Conservation (phyloP, 495 filamentous ascomycete species). For the Darksidea phi region DNA sequence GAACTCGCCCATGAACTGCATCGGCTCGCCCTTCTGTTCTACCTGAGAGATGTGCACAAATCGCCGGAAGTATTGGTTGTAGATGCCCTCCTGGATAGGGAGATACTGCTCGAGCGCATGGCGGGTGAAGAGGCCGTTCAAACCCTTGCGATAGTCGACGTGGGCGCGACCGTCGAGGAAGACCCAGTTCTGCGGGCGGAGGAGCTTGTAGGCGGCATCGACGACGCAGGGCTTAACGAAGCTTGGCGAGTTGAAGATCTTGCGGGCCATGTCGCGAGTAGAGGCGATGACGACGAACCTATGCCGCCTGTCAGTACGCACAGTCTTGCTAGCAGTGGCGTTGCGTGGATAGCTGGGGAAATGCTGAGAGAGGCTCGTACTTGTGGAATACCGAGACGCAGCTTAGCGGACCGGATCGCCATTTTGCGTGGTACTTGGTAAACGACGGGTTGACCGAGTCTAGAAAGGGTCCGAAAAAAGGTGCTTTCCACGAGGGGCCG, state of each 20-base stretch:
- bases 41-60: slow-evolving; percentile 72
- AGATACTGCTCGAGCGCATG: slow-evolving; percentile 84
- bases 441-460: slow-evolving; percentile 91
- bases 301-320: neutral
- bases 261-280: slow-evolving; percentile 90
- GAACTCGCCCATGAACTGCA: slow-evolving; percentile 88
- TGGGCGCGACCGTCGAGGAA: slow-evolving; percentile 95
- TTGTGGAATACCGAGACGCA: slow-evolving; percentile 99
- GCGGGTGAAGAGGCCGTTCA: slow-evolving; percentile 93
- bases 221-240: slow-evolving; percentile 98
- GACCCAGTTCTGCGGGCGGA: slow-evolving; percentile 92
- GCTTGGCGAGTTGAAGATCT: slow-evolving; percentile 90
- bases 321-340: no score
- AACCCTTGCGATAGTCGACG: slow-evolving; percentile 93
- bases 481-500: slow-evolving; percentile 80
- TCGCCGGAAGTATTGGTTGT: slow-evolving; percentile 77
- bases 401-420: slow-evolving; percentile 84
- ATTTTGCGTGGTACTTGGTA: slow-evolving; percentile 85
- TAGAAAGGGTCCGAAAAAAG: slow-evolving; percentile 95
- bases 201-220: slow-evolving; percentile 89
- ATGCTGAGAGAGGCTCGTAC: slow-evolving; percentile 63
- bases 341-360: no score
- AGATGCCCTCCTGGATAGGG: slow-evolving; percentile 88
- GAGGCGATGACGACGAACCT: slow-evolving; percentile 98
- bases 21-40: slow-evolving; percentile 64